Percentiles rank a stretch among this genome's conserved stretches.
Conservation (phyloP, 306 rosid species). For the Spatholobus suberectus region DNA sequence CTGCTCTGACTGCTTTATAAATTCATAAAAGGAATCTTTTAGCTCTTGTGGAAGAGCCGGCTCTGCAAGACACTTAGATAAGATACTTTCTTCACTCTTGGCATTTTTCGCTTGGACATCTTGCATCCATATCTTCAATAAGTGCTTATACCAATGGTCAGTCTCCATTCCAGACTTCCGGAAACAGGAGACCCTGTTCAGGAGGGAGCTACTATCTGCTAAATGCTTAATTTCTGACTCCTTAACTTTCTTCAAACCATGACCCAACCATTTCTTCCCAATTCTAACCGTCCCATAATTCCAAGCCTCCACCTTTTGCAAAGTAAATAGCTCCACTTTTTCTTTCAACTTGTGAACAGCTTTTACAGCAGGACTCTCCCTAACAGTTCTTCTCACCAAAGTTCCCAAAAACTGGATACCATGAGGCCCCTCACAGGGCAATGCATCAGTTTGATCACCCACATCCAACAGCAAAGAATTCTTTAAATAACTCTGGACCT, state of each 20-base stretch:
- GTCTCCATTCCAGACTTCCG: constrained; percentile 95
- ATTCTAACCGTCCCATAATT: constrained; percentile 66
- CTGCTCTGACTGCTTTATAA: constrained; percentile 62
- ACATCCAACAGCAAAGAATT: constrained; percentile 71
- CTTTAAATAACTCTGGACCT: constrained; percentile 64
- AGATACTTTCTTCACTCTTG: constrained; percentile 65
- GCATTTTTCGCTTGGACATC: constrained; percentile 60
- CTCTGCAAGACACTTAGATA: constrained; percentile 69
- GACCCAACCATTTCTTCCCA: constrained; percentile 93
- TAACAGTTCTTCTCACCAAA: constrained; percentile 61
- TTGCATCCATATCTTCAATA: constrained; percentile 88
- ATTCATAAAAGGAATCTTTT: constrained; percentile 68
- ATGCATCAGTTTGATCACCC: constrained; percentile 53
- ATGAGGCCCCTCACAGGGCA: constrained; percentile 57
- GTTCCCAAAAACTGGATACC: constrained; percentile 71
- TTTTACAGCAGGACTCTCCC: constrained; percentile 70
- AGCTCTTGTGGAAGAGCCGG: constrained; percentile 82
- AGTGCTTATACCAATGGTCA: constrained; percentile 92
- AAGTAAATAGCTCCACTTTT: constrained; percentile 72
- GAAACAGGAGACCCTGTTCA: constrained; percentile 63
- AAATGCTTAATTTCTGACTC: constrained; percentile 89
- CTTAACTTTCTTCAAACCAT: constrained; percentile 91
- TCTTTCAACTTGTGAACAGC: constrained; percentile 91
- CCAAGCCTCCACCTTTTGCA: constrained; percentile 84
- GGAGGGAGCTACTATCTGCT: constrained; percentile 62